Conservation (phyloP, 2,329 filamentous ascomycete species). For the Chrysoporthe puriensis region DNA sequence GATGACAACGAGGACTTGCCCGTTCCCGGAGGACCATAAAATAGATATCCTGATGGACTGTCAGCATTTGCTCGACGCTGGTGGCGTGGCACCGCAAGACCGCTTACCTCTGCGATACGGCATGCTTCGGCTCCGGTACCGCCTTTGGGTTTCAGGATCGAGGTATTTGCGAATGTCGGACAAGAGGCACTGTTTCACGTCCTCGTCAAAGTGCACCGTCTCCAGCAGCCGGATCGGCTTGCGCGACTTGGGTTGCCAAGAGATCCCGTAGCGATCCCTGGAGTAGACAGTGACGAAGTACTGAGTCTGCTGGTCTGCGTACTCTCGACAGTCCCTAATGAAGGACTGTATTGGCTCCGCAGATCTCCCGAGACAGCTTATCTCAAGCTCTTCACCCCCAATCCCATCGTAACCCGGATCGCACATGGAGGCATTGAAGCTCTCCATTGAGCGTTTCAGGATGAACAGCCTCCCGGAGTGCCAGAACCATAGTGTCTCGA, state of each 20-base stretch:
- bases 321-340: slow-evolving; percentile 51
- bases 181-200: slow-evolving; percentile 50
- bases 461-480: slow-evolving; percentile 51
- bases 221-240: slow-evolving; percentile 54
- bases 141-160: slow-evolving; percentile 50
- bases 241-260: slow-evolving; percentile 53
- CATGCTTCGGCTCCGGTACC: slow-evolving; percentile 69
- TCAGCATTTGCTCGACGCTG: neutral
- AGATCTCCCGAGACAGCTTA: slow-evolving; percentile 56
- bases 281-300: slow-evolving; percentile 55
- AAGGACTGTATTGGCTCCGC: slow-evolving; percentile 51
- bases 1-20: slow-evolving; percentile 62
- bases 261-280: slow-evolving; percentile 48
- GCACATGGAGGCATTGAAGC: slow-evolving; percentile 41
- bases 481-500: slow-evolving; percentile 53
- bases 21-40: slow-evolving; percentile 66
- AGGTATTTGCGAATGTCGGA: slow-evolving; percentile 57
- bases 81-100: too few relatives aligned
- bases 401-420: slow-evolving; percentile 51
- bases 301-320: slow-evolving; percentile 50
- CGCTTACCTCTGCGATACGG: slow-evolving; percentile 56
- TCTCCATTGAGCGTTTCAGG: slow-evolving; percentile 46
- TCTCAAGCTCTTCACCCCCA: slow-evolving; percentile 49
- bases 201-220: slow-evolving; percentile 54
- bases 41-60: slow-evolving; percentile 56